These are phyloP conservation scores for Zelonia costaricensis DNA, from an alignment of 208 protist genomes.

Conservation along the genomic window DNA sequence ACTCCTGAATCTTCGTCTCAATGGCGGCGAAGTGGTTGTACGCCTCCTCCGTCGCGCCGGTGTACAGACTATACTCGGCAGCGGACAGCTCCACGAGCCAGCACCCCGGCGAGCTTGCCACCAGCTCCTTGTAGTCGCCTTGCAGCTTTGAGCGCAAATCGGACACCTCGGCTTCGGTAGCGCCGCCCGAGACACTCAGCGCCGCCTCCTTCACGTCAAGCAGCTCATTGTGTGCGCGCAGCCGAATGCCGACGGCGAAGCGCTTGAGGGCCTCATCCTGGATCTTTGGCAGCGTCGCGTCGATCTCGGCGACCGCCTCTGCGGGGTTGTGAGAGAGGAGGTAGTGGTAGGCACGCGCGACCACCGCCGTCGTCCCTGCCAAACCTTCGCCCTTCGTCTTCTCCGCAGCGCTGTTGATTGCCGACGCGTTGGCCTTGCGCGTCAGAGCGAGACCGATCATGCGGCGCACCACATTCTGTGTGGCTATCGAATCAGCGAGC, in stretches of 20 bases:
- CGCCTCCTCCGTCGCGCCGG: constrained; percentile 56
- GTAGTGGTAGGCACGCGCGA: constrained; percentile 56
- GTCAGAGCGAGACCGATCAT: constrained; percentile 50
- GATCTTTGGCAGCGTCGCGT: constrained; percentile 64
- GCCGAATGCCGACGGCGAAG: constrained; percentile 64
- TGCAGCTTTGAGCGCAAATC: constrained; percentile 49
- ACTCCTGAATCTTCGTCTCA: constrained; percentile 56
- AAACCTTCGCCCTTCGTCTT: constrained; percentile 80
- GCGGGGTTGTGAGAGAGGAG: constrained; percentile 49
- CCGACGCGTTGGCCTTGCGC: constrained; percentile 44
- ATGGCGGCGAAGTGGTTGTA: constrained; percentile 58
- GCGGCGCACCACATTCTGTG: constrained; percentile 52
- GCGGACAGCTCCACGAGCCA: constrained; percentile 76
- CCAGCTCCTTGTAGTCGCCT: constrained; percentile 66
- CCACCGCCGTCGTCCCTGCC: constrained; percentile 46
- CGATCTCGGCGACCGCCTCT: constrained; percentile 56
- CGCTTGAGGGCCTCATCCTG: constrained; percentile 59
- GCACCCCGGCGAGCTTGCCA: constrained; percentile 57
- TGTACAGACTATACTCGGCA: constrained; percentile 82
- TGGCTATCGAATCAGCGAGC: constrained; percentile 57
- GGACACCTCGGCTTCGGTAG: constrained; percentile 81
- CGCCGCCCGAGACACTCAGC: constrained; percentile 67
- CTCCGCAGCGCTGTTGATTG: constrained; percentile 64
- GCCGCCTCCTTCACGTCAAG: constrained; percentile 79
- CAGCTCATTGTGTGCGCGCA: constrained; percentile 66